These are phyloP conservation scores for Talaromyces proteolyticus DNA, from an alignment of 495 filamentous ascomycete genomes.

Conservation along the genomic window DNA sequence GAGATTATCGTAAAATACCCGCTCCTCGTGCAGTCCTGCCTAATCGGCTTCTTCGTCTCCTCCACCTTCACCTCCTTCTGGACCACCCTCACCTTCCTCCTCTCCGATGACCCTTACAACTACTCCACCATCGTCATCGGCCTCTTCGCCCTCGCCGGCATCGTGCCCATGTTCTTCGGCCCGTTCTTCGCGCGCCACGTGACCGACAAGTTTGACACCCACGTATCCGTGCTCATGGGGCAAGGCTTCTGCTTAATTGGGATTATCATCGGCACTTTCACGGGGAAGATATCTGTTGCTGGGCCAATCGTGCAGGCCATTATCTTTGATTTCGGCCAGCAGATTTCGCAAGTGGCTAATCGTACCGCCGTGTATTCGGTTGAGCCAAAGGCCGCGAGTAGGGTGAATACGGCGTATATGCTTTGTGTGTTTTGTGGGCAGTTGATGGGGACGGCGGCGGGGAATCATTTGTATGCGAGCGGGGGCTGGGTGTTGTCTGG, in stretches of 20 bases:
- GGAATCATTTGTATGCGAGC: slow-evolving; percentile 62
- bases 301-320: slow-evolving; percentile 74
- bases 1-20: slow-evolving; percentile 56
- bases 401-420: slow-evolving; percentile 84
- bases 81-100: slow-evolving; percentile 80
- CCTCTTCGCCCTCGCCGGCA: slow-evolving; percentile 72
- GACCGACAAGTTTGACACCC: slow-evolving; percentile 62
- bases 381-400: slow-evolving; percentile 64
- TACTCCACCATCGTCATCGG: slow-evolving; percentile 65
- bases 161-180: slow-evolving; percentile 57
- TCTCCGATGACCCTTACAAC: slow-evolving; percentile 60
- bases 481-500: slow-evolving; percentile 68
- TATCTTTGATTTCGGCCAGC: slow-evolving; percentile 64
- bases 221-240: slow-evolving; percentile 61
- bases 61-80: slow-evolving; percentile 66
- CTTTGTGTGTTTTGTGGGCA: slow-evolving; percentile 68
- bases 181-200: slow-evolving; percentile 65
- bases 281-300: slow-evolving; percentile 57
- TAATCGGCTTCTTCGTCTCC: slow-evolving; percentile 50
- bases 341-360: slow-evolving; percentile 73
- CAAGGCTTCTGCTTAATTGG: slow-evolving; percentile 52
- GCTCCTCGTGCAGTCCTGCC: slow-evolving; percentile 59
- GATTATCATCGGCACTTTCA: slow-evolving; percentile 64
- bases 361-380: slow-evolving; percentile 65
- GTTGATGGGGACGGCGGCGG: slow-evolving; percentile 67